Conservation (phyloP, 108 stramenopile genomes). For the Aureococcus anophagefferens region DNA sequence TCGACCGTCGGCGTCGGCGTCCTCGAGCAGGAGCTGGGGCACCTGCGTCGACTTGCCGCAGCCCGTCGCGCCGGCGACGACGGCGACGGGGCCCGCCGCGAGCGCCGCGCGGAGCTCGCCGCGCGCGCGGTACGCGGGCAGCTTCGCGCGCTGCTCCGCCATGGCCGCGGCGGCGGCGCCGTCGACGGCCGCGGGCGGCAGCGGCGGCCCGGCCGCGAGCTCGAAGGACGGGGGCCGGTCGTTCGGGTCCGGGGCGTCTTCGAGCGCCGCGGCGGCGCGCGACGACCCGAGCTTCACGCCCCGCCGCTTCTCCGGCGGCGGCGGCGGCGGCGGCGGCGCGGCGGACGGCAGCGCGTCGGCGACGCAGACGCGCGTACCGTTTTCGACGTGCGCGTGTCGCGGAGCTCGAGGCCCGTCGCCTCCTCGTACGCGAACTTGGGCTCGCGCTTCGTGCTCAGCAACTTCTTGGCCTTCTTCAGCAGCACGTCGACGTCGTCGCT, state of each 20-base stretch:
- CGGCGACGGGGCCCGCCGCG: constrained; percentile 32
- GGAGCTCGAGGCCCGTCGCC: neutral
- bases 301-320: neutral
- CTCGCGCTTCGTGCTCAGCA: neutral
- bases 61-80: constrained; percentile 65
- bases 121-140: constrained; percentile 47
- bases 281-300: neutral
- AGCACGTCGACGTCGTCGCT: neutral
- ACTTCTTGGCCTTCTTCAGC: neutral
- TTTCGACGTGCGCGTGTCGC: neutral
- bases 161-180: neutral
- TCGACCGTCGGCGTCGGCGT: constrained; percentile 15
- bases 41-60: constrained; percentile 72
- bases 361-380: neutral
- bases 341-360: neutral
- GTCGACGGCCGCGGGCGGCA: neutral
- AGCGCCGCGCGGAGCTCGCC: constrained; percentile 35
- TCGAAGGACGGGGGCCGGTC: neutral
- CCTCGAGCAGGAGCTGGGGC: constrained; percentile 70
- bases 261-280: neutral
- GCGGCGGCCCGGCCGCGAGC: too few relatives aligned
- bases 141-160: neutral
- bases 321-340: neutral
- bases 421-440: neutral
- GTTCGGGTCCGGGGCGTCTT: too few relatives aligned